phyloP scores from a whole-genome alignment of 345 rosid species.

The Pelargonium nanum region DNA sequence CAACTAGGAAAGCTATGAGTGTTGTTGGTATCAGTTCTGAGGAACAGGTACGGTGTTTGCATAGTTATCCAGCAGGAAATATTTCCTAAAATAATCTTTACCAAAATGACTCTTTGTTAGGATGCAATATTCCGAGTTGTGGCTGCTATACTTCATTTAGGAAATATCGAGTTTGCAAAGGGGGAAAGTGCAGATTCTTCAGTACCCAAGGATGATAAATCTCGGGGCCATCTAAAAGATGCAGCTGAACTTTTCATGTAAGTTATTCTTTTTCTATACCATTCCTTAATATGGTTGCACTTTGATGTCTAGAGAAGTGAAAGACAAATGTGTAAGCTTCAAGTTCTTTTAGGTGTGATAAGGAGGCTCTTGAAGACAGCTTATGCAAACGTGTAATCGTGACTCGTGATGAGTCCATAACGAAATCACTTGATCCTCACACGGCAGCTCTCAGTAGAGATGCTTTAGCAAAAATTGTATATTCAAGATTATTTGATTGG shows the following conservation, averaged over 20 bases:
- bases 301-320: conserved; percentile 8
- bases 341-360: conserved; percentile 66
- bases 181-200: conserved; percentile 77
- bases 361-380: conserved; percentile 75
- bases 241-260: conserved; percentile 91
- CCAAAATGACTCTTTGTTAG: conserved; percentile 27
- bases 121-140: conserved; percentile 85
- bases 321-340: conserved; percentile 10
- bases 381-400: conserved; percentile 91
- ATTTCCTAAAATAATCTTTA: conserved; percentile 10
- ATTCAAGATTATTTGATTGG: conserved; percentile 95
- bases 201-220: conserved; percentile 74
- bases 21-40: conserved; percentile 68
- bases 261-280: conserved; percentile 4
- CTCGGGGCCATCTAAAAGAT: conserved; percentile 64
- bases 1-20: conserved; percentile 84
- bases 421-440: conserved; percentile 82
- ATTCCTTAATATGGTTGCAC: conserved; percentile 1
- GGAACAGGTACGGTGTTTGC: conserved; percentile 60
- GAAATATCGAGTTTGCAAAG: conserved; percentile 78
- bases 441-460: conserved; percentile 80
- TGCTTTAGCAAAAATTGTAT: conserved; percentile 88
- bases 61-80: conserved; percentile 9
- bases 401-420: conserved; percentile 94
- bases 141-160: conserved; percentile 96